phyloP scores from a whole-genome alignment of 2,329 filamentous ascomycete species.

The Chrysoporthe deuterocubensis region DNA sequence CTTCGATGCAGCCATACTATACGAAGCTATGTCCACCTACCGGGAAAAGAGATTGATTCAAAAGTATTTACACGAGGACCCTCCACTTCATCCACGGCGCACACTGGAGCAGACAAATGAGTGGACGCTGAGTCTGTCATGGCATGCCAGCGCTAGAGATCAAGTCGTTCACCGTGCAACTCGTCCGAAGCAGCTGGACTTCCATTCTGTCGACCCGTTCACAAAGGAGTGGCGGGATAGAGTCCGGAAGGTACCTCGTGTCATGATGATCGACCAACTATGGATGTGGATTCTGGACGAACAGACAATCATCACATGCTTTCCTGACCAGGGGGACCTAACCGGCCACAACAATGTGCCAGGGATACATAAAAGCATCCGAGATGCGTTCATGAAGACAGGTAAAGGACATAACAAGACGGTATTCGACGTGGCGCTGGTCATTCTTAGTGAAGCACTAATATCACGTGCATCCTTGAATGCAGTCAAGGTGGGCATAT shows the following conservation, averaged over 20 bases:
- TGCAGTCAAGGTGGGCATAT: constrained; percentile 37
- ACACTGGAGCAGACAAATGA: constrained; percentile 53
- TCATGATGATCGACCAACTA: constrained; percentile 40
- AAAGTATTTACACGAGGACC: constrained; percentile 38
- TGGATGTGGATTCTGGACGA: constrained; percentile 40
- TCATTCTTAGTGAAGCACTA: constrained; percentile 46
- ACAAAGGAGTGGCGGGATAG: constrained; percentile 31
- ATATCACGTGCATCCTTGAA: constrained; percentile 45
- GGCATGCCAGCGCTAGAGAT: constrained; percentile 43
- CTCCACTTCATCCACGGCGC: constrained; percentile 47
- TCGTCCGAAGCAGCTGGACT: constrained; percentile 28
- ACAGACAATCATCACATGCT: constrained; percentile 38
- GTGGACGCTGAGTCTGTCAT: constrained; percentile 39
- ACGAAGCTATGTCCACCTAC: constrained; percentile 43
- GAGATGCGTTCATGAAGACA: constrained; percentile 36
- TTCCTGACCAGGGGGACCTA: constrained; percentile 46
- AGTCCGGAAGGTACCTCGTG: constrained; percentile 34
- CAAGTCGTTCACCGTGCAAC: constrained; percentile 48
- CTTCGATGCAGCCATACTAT: constrained; percentile 39
- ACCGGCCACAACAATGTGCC: constrained; percentile 44
- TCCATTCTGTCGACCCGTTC: constrained; percentile 31
- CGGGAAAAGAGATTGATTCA: constrained; percentile 41
- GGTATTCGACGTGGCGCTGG: constrained; percentile 46
- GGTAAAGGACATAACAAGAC: constrained; percentile 39
- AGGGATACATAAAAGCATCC: constrained; percentile 46